phyloP scores from a whole-genome alignment of 805 yeast species.

The Jamesozyma piceae region DNA sequence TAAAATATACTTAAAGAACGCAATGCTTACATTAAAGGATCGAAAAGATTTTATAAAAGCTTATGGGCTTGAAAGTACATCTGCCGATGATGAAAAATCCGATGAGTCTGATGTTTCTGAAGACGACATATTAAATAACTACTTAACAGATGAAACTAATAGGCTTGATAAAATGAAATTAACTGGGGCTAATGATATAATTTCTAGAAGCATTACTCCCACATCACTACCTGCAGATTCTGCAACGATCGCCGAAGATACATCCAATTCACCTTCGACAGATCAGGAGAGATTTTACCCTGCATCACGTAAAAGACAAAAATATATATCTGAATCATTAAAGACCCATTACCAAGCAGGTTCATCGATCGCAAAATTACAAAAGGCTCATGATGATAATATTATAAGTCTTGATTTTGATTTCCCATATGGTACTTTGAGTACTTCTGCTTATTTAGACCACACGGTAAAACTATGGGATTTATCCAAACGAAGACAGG shows the following conservation, averaged over 20 bases:
- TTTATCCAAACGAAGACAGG: constrained; percentile 42
- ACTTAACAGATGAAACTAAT: constrained; percentile 4
- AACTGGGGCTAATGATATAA: not conserved
- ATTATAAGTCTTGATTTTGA: constrained; percentile 58
- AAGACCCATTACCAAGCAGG: constrained; percentile 29
- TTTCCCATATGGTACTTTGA: constrained; percentile 62
- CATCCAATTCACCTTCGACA: not conserved
- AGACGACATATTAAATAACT: constrained; percentile 6
- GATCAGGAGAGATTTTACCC: not conserved
- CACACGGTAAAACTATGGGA: constrained; percentile 82
- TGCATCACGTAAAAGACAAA: not conserved
- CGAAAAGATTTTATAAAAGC: constrained; percentile 35
- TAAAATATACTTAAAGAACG: constrained; percentile 41
- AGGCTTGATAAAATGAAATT: constrained; percentile 4
- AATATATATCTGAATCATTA: constrained; percentile 5
- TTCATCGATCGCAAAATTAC: constrained; percentile 39
- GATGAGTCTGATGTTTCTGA: not conserved
- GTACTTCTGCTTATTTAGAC: constrained; percentile 63
- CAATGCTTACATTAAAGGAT: constrained; percentile 33
- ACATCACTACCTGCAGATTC: not conserved
- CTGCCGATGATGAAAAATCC: not conserved
- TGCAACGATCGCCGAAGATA: not conserved
- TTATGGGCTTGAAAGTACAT: constrained; percentile 21
- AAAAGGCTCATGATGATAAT: constrained; percentile 43
- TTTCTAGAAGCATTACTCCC: constrained; percentile 2